Percentiles rank a stretch among this genome's conserved stretches.
Evolutionary conservation across 2,329 filamentous ascomycete genomes (phyloP).

Genomic region (Monascus ruber): DNA sequence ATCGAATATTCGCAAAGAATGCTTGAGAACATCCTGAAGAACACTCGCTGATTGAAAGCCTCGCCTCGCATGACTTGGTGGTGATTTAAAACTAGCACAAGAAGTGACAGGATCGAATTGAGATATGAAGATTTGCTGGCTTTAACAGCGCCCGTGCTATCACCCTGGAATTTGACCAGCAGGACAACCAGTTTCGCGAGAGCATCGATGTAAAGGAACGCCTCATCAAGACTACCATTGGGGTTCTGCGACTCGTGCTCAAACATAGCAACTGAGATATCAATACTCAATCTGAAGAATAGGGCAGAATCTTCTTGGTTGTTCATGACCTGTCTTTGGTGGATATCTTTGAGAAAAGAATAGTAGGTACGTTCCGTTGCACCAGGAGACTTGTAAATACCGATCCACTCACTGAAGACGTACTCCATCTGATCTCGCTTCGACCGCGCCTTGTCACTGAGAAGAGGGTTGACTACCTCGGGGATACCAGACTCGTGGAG

Average conservation of each 20-base stretch:
- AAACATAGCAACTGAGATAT: constrained; percentile 65
- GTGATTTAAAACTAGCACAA: constrained; percentile 70
- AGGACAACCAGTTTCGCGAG: constrained; percentile 68
- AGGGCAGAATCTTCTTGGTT: constrained; percentile 63
- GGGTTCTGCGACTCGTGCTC: constrained; percentile 57
- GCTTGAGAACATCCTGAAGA: constrained; percentile 79
- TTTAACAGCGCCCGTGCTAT: constrained; percentile 47
- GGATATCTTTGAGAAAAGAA: constrained; percentile 76
- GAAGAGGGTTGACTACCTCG: constrained; percentile 43
- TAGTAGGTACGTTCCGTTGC: constrained; percentile 59
- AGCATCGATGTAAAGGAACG: constrained; percentile 61
- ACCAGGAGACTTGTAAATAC: constrained; percentile 65
- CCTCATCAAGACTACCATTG: constrained; percentile 48
- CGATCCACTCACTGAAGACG: constrained; percentile 90
- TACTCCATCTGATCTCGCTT: constrained; percentile 83
- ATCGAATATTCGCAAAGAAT: constrained; percentile 64
- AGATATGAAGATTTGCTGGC: constrained; percentile 59
- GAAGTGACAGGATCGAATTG: constrained; percentile 65
- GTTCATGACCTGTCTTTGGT: constrained; percentile 60
- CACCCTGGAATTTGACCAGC: constrained; percentile 61
- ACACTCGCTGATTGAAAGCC: constrained; percentile 74
- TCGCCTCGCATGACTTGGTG: constrained; percentile 74
- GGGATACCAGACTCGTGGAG: constrained; percentile 44
- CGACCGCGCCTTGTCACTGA: constrained; percentile 46
- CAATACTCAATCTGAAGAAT: constrained; percentile 72